Percentiles rank a stretch among this genome's conserved stretches.
Conservation (phyloP, 805 yeast genomes). For the Monosporozyma servazzii region DNA sequence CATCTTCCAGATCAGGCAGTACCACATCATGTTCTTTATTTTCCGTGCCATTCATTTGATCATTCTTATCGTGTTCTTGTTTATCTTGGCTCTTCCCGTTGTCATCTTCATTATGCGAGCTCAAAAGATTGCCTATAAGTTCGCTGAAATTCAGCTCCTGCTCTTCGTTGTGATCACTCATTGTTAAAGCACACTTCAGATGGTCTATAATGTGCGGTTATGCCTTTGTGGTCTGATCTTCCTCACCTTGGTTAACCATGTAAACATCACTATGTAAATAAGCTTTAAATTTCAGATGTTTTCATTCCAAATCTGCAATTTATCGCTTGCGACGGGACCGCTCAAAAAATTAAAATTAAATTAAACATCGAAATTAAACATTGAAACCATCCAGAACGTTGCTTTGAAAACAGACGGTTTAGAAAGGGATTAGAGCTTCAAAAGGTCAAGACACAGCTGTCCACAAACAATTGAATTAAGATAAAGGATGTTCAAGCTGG, state of each 20-base stretch:
- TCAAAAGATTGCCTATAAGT: slow-evolving; percentile 26
- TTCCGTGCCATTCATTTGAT: slow-evolving; percentile 1
- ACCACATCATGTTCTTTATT: slow-evolving; percentile 6
- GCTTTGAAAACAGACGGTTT: too few relatives aligned
- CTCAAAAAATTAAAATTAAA: neutral
- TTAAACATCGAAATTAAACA: neutral
- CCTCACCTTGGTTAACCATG: neutral
- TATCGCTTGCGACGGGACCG: neutral
- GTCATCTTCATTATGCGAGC: slow-evolving; percentile 16
- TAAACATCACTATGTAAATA: neutral
- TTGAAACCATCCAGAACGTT: neutral
- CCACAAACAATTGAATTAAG: too few relatives aligned
- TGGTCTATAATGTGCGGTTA: neutral
- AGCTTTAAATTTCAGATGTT: neutral
- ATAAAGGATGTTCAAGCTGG: neutral
- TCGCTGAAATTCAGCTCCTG: slow-evolving; percentile 28
- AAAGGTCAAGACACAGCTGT: neutral
- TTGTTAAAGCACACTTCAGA: neutral
- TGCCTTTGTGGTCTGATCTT: neutral
- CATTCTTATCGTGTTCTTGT: slow-evolving; percentile 10
- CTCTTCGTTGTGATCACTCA: slow-evolving; percentile 3
- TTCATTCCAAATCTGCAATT: neutral
- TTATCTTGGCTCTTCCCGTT: neutral
- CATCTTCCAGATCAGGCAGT: slow-evolving; percentile 19
- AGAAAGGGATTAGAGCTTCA: neutral